Conservation (phyloP, 768 basidiomycete genomes). For the Calocera viscosa region DNA sequence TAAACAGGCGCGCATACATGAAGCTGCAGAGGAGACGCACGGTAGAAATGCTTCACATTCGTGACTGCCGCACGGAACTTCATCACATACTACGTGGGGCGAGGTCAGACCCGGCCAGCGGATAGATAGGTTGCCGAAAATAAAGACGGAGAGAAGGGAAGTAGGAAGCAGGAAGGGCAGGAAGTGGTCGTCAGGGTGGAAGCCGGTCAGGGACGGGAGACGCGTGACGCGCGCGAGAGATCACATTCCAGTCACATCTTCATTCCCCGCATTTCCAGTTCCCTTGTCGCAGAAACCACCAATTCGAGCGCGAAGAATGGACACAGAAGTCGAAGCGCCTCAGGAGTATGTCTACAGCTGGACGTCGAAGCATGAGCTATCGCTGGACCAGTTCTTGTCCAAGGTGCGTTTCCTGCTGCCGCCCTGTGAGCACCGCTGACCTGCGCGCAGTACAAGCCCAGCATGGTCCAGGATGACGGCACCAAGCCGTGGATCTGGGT, state of each 20-base stretch:
- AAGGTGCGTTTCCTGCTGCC: slow-evolving; percentile 37
- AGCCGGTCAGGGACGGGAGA: not conserved
- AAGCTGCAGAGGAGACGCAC: slow-evolving; percentile 27
- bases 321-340: slow-evolving; percentile 33
- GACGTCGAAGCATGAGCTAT: slow-evolving; percentile 32
- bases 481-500: slow-evolving; percentile 75
- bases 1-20: not conserved
- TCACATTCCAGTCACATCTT: not conserved
- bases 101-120: not conserved
- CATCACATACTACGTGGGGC: slow-evolving; percentile 37
- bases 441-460: slow-evolving; percentile 47
- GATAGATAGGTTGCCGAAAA: not conserved
- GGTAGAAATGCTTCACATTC: slow-evolving; percentile 45
- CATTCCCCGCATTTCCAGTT: too few relatives aligned
- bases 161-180: too few relatives aligned
- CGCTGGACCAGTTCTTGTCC: slow-evolving; percentile 41
- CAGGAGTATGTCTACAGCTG: slow-evolving; percentile 41
- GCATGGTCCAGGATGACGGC: slow-evolving; percentile 67
- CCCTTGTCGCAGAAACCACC: too few relatives aligned
- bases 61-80: slow-evolving; percentile 50
- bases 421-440: not conserved
- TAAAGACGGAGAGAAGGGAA: not conserved
- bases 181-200: not conserved
- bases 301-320: not conserved
- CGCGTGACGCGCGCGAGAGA: not conserved